These are phyloP conservation scores for Cladosporium sp. DNA, from an alignment of 2,329 filamentous ascomycete species.

Conservation along the genomic window DNA sequence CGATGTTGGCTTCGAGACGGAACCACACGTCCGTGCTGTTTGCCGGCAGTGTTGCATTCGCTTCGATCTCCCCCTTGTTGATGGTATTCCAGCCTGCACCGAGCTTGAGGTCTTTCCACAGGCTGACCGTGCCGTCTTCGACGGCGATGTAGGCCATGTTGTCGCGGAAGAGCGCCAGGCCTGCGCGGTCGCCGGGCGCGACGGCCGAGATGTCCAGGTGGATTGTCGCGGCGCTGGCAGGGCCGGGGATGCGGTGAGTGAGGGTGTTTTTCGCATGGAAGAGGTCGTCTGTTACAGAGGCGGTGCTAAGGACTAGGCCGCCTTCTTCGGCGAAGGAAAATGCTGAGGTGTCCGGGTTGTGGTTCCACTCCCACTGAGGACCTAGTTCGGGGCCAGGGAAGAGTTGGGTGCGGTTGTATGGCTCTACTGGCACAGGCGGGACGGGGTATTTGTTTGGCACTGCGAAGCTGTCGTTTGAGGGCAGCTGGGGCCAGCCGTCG, in stretches of 20 bases:
- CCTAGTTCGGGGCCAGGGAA: slow-evolving; percentile 48
- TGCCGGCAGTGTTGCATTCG: slow-evolving; percentile 23
- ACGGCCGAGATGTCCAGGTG: slow-evolving; percentile 52
- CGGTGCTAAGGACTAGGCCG: slow-evolving; percentile 49
- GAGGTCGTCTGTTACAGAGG: slow-evolving; percentile 55
- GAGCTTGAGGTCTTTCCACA: slow-evolving; percentile 43
- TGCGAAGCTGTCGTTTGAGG: slow-evolving; percentile 48
- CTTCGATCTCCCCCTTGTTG: slow-evolving; percentile 34
- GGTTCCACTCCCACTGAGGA: slow-evolving; percentile 62
- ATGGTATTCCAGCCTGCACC: slow-evolving; percentile 34
- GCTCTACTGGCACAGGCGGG: slow-evolving; percentile 34
- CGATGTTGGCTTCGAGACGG: slow-evolving; percentile 38
- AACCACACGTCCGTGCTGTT: slow-evolving; percentile 34
- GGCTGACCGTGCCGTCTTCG: slow-evolving; percentile 39
- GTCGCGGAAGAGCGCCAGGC: slow-evolving; percentile 57
- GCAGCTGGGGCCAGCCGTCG: slow-evolving; percentile 55
- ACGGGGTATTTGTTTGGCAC: slow-evolving; percentile 38
- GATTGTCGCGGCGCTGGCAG: slow-evolving; percentile 50
- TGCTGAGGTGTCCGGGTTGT: slow-evolving; percentile 56
- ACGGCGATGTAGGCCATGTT: slow-evolving; percentile 56
- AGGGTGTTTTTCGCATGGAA: slow-evolving; percentile 45
- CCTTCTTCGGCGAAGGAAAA: slow-evolving; percentile 42
- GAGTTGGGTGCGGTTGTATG: slow-evolving; percentile 39
- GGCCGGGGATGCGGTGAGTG: slow-evolving; percentile 44
- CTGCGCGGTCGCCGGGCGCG: slow-evolving; percentile 54